phyloP scores from a whole-genome alignment of 225 moss, liverwort and hornwort species.

The Asterella californica region DNA sequence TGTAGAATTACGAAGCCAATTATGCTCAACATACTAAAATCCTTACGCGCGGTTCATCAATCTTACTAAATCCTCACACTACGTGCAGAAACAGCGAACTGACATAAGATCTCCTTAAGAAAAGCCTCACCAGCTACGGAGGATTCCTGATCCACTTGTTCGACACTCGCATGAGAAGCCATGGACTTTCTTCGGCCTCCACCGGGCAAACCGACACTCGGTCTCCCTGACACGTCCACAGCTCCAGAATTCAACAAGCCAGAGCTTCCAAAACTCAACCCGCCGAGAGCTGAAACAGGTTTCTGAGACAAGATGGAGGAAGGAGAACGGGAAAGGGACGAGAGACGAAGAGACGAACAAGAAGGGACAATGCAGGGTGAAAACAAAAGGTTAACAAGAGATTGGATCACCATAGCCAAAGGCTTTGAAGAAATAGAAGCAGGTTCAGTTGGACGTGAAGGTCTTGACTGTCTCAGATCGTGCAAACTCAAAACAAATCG shows the following conservation, averaged over 20 bases:
- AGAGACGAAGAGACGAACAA: background rate
- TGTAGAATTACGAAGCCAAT: background rate
- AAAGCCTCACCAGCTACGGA: constrained; percentile 2
- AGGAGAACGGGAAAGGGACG: background rate
- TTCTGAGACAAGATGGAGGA: background rate
- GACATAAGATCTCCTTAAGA: background rate
- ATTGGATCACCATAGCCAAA: constrained; percentile 23
- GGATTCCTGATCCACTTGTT: constrained; percentile 12
- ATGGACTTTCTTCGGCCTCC: background rate
- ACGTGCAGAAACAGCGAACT: background rate
- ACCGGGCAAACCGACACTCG: background rate
- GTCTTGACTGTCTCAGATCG: background rate
- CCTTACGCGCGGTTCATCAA: background rate
- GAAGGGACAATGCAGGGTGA: background rate
- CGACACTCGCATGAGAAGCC: constrained; percentile 14
- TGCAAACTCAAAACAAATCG: background rate
- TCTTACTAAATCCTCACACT: background rate
- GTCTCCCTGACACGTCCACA: background rate
- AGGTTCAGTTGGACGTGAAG: background rate
- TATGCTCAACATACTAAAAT: background rate
- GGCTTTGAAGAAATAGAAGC: background rate
- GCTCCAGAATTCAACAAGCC: constrained; percentile 5
- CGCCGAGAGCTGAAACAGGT: background rate
- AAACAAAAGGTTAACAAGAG: background rate
- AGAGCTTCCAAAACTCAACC: constrained; percentile 10